Percentiles rank a stretch among this genome's conserved stretches.
These are phyloP conservation scores for Cytospora paraplurivora DNA, from an alignment of 2,329 filamentous ascomycete genomes.

Conservation along the genomic window DNA sequence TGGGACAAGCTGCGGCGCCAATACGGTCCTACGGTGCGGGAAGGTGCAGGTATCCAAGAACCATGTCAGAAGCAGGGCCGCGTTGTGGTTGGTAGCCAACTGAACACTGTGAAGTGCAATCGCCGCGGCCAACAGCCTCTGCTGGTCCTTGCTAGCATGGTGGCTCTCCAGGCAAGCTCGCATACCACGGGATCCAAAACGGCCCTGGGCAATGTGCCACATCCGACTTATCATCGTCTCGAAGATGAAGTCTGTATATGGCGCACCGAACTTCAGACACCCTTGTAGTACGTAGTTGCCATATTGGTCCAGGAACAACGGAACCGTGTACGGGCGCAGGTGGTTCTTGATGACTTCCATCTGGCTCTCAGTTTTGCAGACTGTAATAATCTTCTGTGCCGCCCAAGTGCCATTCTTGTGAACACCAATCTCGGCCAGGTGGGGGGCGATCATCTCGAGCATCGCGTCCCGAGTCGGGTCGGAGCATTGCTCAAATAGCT, in stretches of 20 bases:
- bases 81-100: slow-evolving; percentile 93
- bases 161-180: slow-evolving; percentile 95
- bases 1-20: slow-evolving; percentile 88
- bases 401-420: slow-evolving; percentile 99
- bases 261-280: slow-evolving; percentile 86
- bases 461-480: slow-evolving; percentile 89
- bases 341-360: slow-evolving; percentile 83
- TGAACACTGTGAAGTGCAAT: slow-evolving; percentile 98
- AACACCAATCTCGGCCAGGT: slow-evolving; percentile 93
- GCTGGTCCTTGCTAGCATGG: slow-evolving; percentile 91
- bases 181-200: slow-evolving; percentile 95
- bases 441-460: slow-evolving; percentile 83
- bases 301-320: slow-evolving; percentile 94
- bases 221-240: slow-evolving; percentile 93
- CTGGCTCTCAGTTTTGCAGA: slow-evolving; percentile 81
- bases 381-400: slow-evolving; percentile 98
- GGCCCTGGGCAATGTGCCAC: slow-evolving; percentile 90
- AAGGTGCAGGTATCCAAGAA: slow-evolving; percentile 98
- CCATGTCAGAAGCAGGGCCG: slow-evolving; percentile 92
- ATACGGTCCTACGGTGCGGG: slow-evolving; percentile 83
- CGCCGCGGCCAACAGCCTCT: slow-evolving; percentile 88
- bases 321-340: slow-evolving; percentile 82
- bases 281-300: slow-evolving; percentile 98
- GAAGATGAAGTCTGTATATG: slow-evolving; percentile 95
- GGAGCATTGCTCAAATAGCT: slow-evolving; percentile 95